Conservation (phyloP, 352 stramenopile genomes). For the Globisporangium nodosum region DNA sequence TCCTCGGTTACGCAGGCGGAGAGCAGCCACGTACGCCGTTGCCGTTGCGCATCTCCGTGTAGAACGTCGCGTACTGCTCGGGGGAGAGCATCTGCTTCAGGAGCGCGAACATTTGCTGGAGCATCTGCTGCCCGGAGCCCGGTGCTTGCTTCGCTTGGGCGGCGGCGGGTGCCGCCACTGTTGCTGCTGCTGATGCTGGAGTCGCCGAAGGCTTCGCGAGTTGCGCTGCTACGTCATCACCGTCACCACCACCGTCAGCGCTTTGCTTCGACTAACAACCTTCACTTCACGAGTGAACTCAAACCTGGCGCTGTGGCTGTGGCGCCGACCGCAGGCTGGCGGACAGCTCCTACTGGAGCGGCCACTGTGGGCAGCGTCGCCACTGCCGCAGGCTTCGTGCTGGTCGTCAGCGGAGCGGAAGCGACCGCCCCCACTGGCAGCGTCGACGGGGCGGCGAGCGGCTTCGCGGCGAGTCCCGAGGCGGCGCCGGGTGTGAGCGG, state of each 20-base stretch:
- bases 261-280: too few relatives aligned
- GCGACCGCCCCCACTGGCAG: background rate
- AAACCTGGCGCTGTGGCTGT: background rate
- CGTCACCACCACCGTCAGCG: background rate
- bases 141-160: slow-evolving; percentile 33
- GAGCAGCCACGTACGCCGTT: slow-evolving; percentile 37
- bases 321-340: background rate
- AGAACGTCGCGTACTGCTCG: slow-evolving; percentile 75
- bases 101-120: slow-evolving; percentile 84
- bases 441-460: slow-evolving; percentile 1
- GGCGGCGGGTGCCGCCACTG: background rate
- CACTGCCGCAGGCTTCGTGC: slow-evolving; percentile 3
- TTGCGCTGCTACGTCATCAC: background rate
- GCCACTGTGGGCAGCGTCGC: background rate
- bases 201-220: background rate
- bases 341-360: background rate
- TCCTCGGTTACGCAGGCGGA: background rate
- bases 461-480: slow-evolving; percentile 4
- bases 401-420: slow-evolving; percentile 4
- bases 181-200: background rate
- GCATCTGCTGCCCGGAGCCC: slow-evolving; percentile 77
- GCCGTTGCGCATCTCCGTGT: slow-evolving; percentile 80
- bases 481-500: slow-evolving; percentile 4
- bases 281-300: background rate
- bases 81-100: slow-evolving; percentile 79